Conservation (phyloP, 352 stramenopile species). For the Pythium scleroteichum region DNA sequence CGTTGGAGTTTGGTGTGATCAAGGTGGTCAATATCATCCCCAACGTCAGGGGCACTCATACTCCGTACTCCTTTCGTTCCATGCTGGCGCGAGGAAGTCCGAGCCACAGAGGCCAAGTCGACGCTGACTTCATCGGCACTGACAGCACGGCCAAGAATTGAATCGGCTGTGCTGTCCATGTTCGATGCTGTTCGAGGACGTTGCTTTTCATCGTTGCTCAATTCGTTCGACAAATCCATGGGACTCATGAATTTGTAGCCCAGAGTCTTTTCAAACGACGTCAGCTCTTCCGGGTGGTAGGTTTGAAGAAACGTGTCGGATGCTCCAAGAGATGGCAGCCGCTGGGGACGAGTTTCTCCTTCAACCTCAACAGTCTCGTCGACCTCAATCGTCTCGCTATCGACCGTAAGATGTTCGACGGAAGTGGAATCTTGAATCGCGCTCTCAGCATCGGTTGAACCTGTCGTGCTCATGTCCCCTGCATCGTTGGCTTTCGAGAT, state of each 20-base stretch:
- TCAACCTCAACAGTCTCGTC: not conserved
- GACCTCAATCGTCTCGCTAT: not conserved
- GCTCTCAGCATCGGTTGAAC: not conserved
- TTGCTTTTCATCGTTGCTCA: slow-evolving; percentile 51
- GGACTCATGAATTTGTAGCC: slow-evolving; percentile 88
- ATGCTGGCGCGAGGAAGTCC: slow-evolving; percentile 29
- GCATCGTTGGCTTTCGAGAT: too few species aligned
- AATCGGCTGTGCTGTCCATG: slow-evolving; percentile 5
- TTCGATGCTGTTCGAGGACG: slow-evolving; percentile 33
- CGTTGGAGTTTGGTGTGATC: not conserved
- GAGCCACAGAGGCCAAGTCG: slow-evolving; percentile 24
- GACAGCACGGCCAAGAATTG: slow-evolving; percentile 22
- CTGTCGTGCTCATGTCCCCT: not conserved
- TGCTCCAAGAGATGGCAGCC: slow-evolving; percentile 32
- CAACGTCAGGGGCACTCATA: slow-evolving; percentile 78
- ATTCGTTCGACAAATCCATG: slow-evolving; percentile 73
- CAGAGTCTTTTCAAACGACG: slow-evolving; percentile 84
- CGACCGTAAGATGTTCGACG: not conserved
- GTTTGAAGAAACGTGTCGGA: slow-evolving; percentile 84
- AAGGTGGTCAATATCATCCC: slow-evolving; percentile 44
- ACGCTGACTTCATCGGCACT: slow-evolving; percentile 57
- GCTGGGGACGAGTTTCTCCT: not conserved
- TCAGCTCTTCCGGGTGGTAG: slow-evolving; percentile 84
- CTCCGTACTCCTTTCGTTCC: slow-evolving; percentile 50
- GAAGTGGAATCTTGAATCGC: not conserved